phyloP scores from a whole-genome alignment of 192 early-diverging fungal genomes.

The Phycomyces nitens region DNA sequence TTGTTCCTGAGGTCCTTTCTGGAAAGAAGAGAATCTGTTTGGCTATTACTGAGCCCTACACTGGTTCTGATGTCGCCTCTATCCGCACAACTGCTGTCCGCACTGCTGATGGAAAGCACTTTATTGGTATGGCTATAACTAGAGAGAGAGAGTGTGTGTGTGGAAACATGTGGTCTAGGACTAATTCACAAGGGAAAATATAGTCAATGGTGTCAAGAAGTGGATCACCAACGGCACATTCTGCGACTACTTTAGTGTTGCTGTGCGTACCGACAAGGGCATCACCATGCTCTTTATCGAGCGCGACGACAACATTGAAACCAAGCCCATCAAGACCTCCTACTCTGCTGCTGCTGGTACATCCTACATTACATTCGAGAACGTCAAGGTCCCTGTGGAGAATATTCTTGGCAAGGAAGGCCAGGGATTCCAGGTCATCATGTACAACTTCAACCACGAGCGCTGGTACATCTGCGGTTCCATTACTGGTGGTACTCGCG shows the following conservation, averaged over 20 bases:
- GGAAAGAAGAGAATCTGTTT: constrained; percentile 81
- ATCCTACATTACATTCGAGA: constrained; percentile 62
- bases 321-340: constrained; percentile 66
- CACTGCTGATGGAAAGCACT: constrained; percentile 65
- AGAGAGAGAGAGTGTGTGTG: no score
- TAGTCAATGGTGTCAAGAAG: constrained; percentile 84
- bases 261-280: constrained; percentile 39
- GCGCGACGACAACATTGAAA: constrained; percentile 53
- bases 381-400: constrained; percentile 73
- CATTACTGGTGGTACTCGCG: constrained; percentile 38
- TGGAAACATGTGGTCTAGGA: no score
- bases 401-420: constrained; percentile 67
- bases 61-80: constrained; percentile 74
- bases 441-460: constrained; percentile 76
- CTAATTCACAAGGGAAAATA: constrained; percentile 20
- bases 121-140: constrained; percentile 14
- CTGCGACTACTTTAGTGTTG: constrained; percentile 34
- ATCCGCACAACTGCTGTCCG: constrained; percentile 61
- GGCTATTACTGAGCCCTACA: constrained; percentile 77
- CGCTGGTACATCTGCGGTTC: constrained; percentile 52
- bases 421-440: constrained; percentile 65
- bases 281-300: constrained; percentile 71
- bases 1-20: constrained; percentile 60
- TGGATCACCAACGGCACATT: constrained; percentile 82
- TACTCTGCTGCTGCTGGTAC: constrained; percentile 65